phyloP scores from a whole-genome alignment of 306 rosid genomes.

The Mimosa bimucronata region DNA sequence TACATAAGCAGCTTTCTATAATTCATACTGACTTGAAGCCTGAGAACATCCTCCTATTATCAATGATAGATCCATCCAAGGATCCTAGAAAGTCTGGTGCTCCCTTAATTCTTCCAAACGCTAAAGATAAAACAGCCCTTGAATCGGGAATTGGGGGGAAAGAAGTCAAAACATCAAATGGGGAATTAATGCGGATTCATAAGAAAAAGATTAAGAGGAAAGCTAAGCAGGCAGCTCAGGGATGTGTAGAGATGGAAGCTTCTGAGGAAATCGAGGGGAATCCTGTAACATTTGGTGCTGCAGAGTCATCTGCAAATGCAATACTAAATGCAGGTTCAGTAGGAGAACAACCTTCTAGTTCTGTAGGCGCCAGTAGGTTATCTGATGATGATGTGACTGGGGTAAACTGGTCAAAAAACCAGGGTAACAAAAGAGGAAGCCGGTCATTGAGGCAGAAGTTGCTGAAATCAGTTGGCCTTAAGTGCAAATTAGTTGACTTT shows the following conservation, averaged over 20 bases:
- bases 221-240: slow-evolving; percentile 94
- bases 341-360: slow-evolving; percentile 56
- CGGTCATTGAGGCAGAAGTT: slow-evolving; percentile 74
- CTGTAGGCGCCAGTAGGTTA: slow-evolving; percentile 48
- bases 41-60: slow-evolving; percentile 79
- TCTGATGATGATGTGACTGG: slow-evolving; percentile 62
- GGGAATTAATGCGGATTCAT: slow-evolving; percentile 76
- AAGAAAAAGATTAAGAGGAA: slow-evolving; percentile 84
- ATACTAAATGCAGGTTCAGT: slow-evolving; percentile 31
- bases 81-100: slow-evolving; percentile 77
- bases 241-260: slow-evolving; percentile 71
- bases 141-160: slow-evolving; percentile 53
- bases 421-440: slow-evolving; percentile 64
- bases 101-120: slow-evolving; percentile 64
- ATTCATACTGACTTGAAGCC: slow-evolving; percentile 98
- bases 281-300: slow-evolving; percentile 51
- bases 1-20: slow-evolving; percentile 88
- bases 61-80: slow-evolving; percentile 80
- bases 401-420: slow-evolving; percentile 41
- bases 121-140: slow-evolving; percentile 59
- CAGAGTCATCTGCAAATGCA: slow-evolving; percentile 62
- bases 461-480: slow-evolving; percentile 71
- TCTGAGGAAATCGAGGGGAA: slow-evolving; percentile 60
- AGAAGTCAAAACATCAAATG: slow-evolving; percentile 64
- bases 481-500: slow-evolving; percentile 94